Conservation (phyloP, 2,329 filamentous ascomycete genomes). For the Ophiosphaerella narmari region DNA sequence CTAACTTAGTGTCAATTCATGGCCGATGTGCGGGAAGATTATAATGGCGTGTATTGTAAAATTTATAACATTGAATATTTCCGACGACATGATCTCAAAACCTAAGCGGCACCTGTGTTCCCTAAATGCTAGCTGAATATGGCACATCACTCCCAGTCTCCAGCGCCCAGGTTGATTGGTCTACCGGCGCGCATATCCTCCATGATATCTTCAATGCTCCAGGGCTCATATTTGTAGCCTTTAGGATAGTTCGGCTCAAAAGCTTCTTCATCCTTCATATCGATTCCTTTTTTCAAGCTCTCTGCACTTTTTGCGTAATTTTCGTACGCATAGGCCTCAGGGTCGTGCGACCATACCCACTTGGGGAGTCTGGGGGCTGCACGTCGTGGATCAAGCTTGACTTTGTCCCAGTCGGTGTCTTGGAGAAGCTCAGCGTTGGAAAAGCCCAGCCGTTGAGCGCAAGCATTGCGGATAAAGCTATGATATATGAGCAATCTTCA, state of each 20-base stretch:
- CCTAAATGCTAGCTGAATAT: neutral
- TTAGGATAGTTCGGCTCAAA: constrained; percentile 53
- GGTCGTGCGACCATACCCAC: constrained; percentile 54
- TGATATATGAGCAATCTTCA: constrained; percentile 2
- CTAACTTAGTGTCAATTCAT: too few relatives aligned
- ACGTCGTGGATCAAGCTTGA: constrained; percentile 51
- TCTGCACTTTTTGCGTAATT: constrained; percentile 50
- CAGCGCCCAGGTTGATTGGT: constrained; percentile 39
- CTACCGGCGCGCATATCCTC: constrained; percentile 45
- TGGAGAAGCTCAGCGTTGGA: constrained; percentile 54
- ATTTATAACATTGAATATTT: neutral
- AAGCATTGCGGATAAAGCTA: constrained; percentile 54
- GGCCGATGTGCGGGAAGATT: neutral
- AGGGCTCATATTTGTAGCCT: constrained; percentile 48
- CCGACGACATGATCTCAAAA: neutral
- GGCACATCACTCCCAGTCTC: constrained; percentile 40
- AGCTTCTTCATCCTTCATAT: constrained; percentile 49
- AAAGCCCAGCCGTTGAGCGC: constrained; percentile 56
- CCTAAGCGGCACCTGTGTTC: neutral
- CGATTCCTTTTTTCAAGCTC: constrained; percentile 48
- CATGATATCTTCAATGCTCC: constrained; percentile 51
- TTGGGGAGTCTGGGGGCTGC: constrained; percentile 52
- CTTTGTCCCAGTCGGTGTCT: constrained; percentile 55
- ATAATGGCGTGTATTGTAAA: neutral
- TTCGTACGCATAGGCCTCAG: constrained; percentile 51